These are phyloP conservation scores for Vaccinium vitisidaea DNA, from an alignment of 148 eudicot species.

Conservation along the genomic window DNA sequence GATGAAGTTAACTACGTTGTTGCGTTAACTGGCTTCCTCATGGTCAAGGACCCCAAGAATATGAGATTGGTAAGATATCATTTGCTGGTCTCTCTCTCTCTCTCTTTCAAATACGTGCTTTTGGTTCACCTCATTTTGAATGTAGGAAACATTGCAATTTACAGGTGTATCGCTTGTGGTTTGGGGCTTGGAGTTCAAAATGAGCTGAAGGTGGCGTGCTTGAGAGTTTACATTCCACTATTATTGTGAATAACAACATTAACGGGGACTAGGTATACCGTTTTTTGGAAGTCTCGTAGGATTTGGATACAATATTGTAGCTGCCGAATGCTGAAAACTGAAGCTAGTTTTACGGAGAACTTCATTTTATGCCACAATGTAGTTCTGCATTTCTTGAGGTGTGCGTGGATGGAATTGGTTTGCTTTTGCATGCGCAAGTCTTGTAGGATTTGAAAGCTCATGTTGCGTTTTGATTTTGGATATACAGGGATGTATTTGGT, in stretches of 20 bases:
- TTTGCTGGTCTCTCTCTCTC: neutral
- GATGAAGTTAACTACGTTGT: conserved; percentile 5
- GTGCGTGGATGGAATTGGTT: too few species aligned
- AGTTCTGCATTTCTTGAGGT: neutral
- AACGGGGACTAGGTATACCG: neutral
- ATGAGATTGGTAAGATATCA: neutral
- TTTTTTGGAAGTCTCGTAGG: neutral
- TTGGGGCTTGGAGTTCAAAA: conserved; percentile 5
- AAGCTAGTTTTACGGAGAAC: neutral
- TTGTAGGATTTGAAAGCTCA: neutral
- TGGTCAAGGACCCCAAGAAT: neutral
- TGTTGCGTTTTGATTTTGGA: neutral
- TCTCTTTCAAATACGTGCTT: neutral
- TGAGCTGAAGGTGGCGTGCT: neutral
- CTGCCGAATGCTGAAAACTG: neutral
- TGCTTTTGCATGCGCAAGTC: neutral
- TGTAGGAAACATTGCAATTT: conserved; percentile 4
- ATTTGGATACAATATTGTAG: neutral
- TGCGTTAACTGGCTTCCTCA: neutral
- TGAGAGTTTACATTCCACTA: conserved; percentile 13
- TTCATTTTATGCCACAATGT: neutral
- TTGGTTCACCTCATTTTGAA: neutral
- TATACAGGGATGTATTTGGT: neutral
- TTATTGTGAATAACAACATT: neutral
- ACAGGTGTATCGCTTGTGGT: neutral